Evolutionary conservation across 2,329 filamentous ascomycete genomes (phyloP), one percentile per base, ranked within the genome.

Genomic region (Apiospora arundinis): DNA sequence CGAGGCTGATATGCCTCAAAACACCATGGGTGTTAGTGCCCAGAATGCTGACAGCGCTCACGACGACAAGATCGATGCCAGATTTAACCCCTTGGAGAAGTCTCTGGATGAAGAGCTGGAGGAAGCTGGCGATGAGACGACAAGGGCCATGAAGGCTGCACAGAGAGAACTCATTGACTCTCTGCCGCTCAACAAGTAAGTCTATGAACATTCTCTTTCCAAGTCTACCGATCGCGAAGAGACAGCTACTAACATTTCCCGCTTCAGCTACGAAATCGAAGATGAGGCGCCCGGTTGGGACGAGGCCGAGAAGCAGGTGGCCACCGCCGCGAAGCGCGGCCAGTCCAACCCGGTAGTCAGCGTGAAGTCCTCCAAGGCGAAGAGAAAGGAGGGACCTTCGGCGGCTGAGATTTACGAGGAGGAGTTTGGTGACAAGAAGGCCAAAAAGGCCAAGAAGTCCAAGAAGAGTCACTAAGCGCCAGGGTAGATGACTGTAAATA

Each of bases 151-250:
- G 77, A 90, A 89, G 75, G 91, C 93, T 81, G 93, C 95, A 83
- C 94, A 97, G 82, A 91, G 92, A 77, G 93, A 94, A 75, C 85
- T 98, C 75, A 97, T 98, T 78, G 93, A 98, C 84, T 92, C 95
- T 74, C 85, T 98, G 73, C 95, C 95, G 63, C 86, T 98, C 69
- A 94, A 97, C 78, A 92, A 93, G 90, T 95, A 69, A 69, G 67
- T 37, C 21, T 14, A 16, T 32, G 40, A 45, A 18, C 0, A 44
- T 2, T n/a, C 28, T 28, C 56, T 12, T 18, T 18, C 56, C 16
- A 12, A 12, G 28, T 5, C 1, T n/a, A n/a, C 0, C 25, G 7
- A 4, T 14, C 6, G 21, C 23, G 4, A 16, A 18, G 12, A 12
- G n/a, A 11, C 32, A 23, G 60, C 69, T n/a, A 60, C 71, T 72